Evolutionary conservation across 1,284 basidiomycete species (phyloP).

Genomic region (Anthracocystis setariae): DNA sequence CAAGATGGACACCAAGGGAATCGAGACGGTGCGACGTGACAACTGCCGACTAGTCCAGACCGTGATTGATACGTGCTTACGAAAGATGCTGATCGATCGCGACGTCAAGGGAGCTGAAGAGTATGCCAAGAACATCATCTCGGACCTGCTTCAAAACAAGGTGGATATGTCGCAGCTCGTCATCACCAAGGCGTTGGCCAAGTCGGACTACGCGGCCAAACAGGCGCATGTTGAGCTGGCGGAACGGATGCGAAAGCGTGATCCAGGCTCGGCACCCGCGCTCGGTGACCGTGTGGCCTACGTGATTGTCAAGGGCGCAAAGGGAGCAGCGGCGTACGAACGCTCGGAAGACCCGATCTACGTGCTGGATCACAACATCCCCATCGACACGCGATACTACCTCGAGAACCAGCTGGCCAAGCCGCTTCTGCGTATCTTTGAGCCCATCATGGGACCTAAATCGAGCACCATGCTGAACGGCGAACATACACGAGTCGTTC

Average conservation of each 20-base stretch:
- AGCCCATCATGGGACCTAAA: conserved; percentile 65
- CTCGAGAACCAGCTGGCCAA: conserved; percentile 67
- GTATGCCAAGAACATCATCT: conserved; percentile 65
- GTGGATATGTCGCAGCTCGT: conserved; percentile 68
- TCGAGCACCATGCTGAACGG: conserved; percentile 60
- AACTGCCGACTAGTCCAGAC: conserved; percentile 68
- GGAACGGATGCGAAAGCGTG: conserved; percentile 66
- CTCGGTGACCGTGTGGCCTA: conserved; percentile 67
- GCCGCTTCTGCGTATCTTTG: conserved; percentile 67
- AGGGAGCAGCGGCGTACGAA: conserved; percentile 66
- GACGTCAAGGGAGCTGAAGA: conserved; percentile 67
- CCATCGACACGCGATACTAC: conserved; percentile 68
- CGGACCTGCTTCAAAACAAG: conserved; percentile 67
- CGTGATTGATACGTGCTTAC: conserved; percentile 66
- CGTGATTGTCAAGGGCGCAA: conserved; percentile 66
- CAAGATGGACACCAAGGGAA: conserved; percentile 68
- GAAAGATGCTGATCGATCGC: conserved; percentile 68
- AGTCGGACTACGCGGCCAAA: conserved; percentile 66
- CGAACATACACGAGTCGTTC: conserved; percentile 65
- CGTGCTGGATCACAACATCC: conserved; percentile 67
- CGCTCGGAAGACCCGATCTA: conserved; percentile 67
- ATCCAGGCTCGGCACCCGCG: conserved; percentile 65
- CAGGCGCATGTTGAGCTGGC: conserved; percentile 67
- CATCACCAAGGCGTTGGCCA: conserved; percentile 66
- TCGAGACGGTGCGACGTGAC: conserved; percentile 67